Percentiles rank a stretch among this genome's conserved stretches.
These are phyloP conservation scores for Phaeolepiota aurea DNA, from an alignment of 768 basidiomycete genomes.

Conservation along the genomic window DNA sequence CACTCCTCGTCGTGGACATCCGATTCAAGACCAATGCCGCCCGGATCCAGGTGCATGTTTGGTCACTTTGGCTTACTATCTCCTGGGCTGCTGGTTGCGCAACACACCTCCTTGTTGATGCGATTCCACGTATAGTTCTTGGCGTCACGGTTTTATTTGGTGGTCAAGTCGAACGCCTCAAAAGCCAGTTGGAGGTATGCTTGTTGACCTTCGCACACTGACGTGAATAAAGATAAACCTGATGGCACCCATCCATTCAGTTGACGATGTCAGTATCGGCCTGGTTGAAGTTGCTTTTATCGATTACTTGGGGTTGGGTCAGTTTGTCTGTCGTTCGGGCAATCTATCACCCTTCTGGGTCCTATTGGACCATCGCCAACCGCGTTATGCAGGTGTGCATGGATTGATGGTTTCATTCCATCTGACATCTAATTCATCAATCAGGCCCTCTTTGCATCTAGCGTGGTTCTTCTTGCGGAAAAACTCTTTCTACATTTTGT, in stretches of 20 bases:
- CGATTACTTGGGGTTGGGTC: conserved; percentile 69
- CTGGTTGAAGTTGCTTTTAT: conserved; percentile 66
- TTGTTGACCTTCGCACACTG: background rate
- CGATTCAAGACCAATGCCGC: conserved; percentile 43
- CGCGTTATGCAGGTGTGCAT: conserved; percentile 56
- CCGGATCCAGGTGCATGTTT: conserved; percentile 48
- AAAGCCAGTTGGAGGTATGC: conserved; percentile 61
- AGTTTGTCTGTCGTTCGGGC: conserved; percentile 54
- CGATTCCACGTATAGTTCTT: conserved; percentile 49
- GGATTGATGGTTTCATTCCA: background rate
- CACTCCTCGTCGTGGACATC: conserved; percentile 59
- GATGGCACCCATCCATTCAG: conserved; percentile 26
- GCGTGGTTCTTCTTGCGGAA: conserved; percentile 33
- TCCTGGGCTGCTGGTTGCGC: conserved; percentile 54
- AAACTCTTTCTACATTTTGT: conserved; percentile 64
- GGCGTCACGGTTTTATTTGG: conserved; percentile 45
- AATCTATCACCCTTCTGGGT: conserved; percentile 49
- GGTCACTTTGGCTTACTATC: conserved; percentile 64
- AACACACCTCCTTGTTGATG: conserved; percentile 59
- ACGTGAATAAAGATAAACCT: background rate
- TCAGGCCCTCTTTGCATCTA: conserved; percentile 36
- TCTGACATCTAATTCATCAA: background rate
- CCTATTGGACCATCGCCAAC: conserved; percentile 63
- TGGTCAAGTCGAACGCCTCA: conserved; percentile 56
- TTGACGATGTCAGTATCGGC: conserved; percentile 58